A percentile compares a stretch with the other conserved stretches of the same genome.
These are phyloP conservation scores for Quambalaria eucalypti DNA, from an alignment of 1,284 basidiomycete genomes.

Conservation along the genomic window DNA sequence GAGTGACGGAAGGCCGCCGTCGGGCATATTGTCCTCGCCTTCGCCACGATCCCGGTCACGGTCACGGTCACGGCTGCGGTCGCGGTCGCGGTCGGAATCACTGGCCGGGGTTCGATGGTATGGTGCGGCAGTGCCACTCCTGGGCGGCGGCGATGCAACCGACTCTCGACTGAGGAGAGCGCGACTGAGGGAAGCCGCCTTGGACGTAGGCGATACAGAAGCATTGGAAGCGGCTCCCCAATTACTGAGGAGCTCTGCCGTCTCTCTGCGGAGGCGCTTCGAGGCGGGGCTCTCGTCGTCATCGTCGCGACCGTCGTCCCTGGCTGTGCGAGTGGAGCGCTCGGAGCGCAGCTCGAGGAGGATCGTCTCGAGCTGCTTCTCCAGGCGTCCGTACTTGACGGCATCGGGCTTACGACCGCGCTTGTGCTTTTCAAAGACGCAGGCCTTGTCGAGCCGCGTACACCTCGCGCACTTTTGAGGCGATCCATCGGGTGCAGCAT, in stretches of 20 bases:
- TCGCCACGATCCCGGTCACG: background rate
- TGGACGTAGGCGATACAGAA: background rate
- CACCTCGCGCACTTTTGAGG: background rate
- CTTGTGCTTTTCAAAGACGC: background rate
- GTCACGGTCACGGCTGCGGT: too few relatives aligned
- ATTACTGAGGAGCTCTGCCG: background rate
- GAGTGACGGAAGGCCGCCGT: conserved; percentile 7
- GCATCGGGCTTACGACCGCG: background rate
- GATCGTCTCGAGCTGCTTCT: background rate
- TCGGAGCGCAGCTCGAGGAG: background rate
- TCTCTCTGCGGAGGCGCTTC: background rate
- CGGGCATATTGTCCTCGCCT: background rate
- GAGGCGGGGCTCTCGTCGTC: background rate
- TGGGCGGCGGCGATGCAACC: too few relatives aligned
- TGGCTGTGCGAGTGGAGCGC: background rate
- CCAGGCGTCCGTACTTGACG: background rate
- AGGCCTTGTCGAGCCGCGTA: background rate
- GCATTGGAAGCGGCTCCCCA: background rate
- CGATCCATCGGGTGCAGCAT: background rate
- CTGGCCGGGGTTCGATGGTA: too few relatives aligned
- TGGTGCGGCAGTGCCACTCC: background rate
- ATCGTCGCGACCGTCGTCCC: background rate
- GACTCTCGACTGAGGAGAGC: too few relatives aligned
- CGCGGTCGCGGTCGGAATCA: too few relatives aligned
- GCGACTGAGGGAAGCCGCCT: background rate